Conservation (phyloP, 2,329 filamentous ascomycete genomes). For the Fusarium tricinctum region DNA sequence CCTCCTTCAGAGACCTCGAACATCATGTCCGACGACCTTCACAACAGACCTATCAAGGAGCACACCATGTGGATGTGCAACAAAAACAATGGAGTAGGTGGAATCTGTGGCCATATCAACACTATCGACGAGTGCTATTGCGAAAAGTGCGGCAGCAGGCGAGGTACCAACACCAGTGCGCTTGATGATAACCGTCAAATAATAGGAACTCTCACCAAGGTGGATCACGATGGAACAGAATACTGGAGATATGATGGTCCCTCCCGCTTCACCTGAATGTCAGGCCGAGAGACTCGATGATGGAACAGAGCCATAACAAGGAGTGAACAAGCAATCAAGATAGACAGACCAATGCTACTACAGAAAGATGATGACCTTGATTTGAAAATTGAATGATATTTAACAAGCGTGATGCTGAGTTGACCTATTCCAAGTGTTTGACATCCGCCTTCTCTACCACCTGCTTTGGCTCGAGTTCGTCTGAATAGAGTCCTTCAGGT, state of each 20-base stretch:
- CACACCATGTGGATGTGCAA: slow-evolving; percentile 14
- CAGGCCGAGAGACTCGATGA: background rate
- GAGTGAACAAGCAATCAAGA: background rate
- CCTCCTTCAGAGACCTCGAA: background rate
- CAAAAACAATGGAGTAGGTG: background rate
- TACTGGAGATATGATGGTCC: background rate
- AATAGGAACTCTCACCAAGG: background rate
- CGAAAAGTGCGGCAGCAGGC: background rate
- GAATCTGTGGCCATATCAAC: background rate
- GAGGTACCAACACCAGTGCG: background rate
- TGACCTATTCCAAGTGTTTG: slow-evolving; percentile 15
- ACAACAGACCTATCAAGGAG: background rate
- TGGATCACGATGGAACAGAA: background rate
- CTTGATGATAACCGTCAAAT: background rate
- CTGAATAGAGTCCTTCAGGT: slow-evolving; percentile 19
- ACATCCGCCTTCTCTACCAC: slow-evolving; percentile 21
- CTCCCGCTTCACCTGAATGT: background rate
- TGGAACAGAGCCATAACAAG: background rate
- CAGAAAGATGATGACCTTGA: background rate
- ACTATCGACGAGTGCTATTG: background rate
- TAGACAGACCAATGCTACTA: background rate
- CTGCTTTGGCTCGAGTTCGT: slow-evolving; percentile 11
- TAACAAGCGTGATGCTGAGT: too few species aligned
- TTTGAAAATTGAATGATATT: too few species aligned
- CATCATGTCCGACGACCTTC: background rate